Percentiles rank a stretch among this genome's conserved stretches.
These are phyloP conservation scores for Globisporangium paroecandrum DNA, from an alignment of 352 stramenopile genomes.

Conservation along the genomic window DNA sequence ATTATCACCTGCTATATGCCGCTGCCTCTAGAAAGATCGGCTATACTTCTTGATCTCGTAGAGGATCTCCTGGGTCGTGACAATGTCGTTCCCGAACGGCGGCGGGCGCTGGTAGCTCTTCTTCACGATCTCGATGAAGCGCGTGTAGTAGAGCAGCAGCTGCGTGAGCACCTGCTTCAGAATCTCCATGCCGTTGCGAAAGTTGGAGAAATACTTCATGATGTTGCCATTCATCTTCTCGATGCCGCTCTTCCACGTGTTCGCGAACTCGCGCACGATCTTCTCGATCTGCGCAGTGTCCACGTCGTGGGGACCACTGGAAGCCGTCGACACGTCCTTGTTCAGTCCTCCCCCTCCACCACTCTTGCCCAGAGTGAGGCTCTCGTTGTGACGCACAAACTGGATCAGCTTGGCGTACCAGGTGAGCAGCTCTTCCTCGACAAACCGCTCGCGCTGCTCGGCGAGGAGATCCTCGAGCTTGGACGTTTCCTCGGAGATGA, in stretches of 20 bases:
- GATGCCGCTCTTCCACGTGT: conserved; percentile 94
- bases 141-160: conserved; percentile 97
- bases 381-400: conserved; percentile 96
- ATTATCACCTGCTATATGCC: too few relatives aligned
- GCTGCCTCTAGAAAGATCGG: conserved; percentile 76
- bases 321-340: background rate
- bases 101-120: conserved; percentile 81
- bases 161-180: conserved; percentile 98
- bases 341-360: background rate
- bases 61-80: conserved; percentile 95
- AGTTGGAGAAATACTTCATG: conserved; percentile 98
- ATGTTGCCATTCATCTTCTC: conserved; percentile 98
- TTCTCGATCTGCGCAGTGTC: conserved; percentile 90
- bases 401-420: conserved; percentile 95
- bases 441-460: conserved; percentile 94
- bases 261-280: conserved; percentile 95
- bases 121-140: conserved; percentile 97
- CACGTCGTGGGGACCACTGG: conserved; percentile 39
- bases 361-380: conserved; percentile 50
- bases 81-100: conserved; percentile 92
- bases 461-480: conserved; percentile 94
- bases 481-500: conserved; percentile 92
- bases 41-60: conserved; percentile 98
- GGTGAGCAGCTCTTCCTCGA: conserved; percentile 94
- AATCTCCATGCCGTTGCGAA: conserved; percentile 98